phyloP scores from a whole-genome alignment of 1,284 basidiomycete species.

The Ganoderma multipileum region DNA sequence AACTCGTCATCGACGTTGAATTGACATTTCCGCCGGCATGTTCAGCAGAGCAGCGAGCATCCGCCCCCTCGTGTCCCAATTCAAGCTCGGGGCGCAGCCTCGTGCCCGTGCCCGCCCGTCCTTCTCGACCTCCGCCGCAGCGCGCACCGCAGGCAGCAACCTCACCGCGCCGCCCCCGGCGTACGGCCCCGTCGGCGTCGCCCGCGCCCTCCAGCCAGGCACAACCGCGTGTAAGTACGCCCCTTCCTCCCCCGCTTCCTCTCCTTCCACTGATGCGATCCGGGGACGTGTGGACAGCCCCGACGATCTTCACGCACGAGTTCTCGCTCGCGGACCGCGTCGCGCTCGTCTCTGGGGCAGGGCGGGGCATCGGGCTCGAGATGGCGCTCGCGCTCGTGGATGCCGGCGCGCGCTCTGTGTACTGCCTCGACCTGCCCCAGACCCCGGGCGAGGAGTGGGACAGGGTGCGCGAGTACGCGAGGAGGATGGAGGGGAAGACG shows the following conservation, averaged over 20 bases:
- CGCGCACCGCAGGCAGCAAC: neutral
- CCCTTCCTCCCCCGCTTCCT: neutral
- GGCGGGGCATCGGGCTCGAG: slow-evolving; percentile 83
- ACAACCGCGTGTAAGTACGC: neutral
- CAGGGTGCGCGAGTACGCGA: slow-evolving; percentile 58
- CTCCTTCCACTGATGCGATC: too few relatives aligned
- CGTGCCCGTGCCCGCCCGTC: neutral
- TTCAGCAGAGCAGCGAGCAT: neutral
- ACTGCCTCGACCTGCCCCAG: slow-evolving; percentile 76
- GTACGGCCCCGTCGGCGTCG: slow-evolving; percentile 11
- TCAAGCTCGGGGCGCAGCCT: neutral
- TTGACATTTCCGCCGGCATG: neutral
- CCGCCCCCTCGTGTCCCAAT: neutral
- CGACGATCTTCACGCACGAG: slow-evolving; percentile 62
- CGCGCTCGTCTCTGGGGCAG: slow-evolving; percentile 79
- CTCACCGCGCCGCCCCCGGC: slow-evolving; percentile 2
- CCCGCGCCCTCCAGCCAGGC: neutral
- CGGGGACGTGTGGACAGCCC: too few relatives aligned
- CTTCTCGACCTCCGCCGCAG: neutral
- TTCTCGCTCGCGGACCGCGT: slow-evolving; percentile 78
- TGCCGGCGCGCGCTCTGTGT: slow-evolving; percentile 77
- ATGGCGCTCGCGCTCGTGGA: slow-evolving; percentile 81
- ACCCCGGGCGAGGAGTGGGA: slow-evolving; percentile 73
- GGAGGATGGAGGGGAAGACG: slow-evolving; percentile 37
- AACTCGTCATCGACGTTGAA: neutral